Evolutionary conservation across 1,284 basidiomycete species (phyloP).

Genomic region (Ceratobasidium sp.): DNA sequence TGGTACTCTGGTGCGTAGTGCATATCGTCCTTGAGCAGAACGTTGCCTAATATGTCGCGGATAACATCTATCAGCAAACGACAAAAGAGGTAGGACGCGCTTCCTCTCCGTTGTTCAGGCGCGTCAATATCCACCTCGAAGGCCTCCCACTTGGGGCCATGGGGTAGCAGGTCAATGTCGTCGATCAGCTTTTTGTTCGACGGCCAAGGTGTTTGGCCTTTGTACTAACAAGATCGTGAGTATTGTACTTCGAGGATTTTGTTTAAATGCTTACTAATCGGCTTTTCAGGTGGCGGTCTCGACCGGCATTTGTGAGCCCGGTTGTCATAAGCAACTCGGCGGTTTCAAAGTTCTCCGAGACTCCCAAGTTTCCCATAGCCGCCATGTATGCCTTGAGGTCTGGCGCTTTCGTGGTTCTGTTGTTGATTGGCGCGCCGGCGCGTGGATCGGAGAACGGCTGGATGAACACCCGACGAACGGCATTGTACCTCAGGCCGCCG

Average conservation of each 20-base stretch:
- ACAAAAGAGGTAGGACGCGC: neutral
- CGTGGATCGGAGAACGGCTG: neutral
- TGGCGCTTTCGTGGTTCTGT: neutral
- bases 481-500: neutral
- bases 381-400: slow-evolving; percentile 26
- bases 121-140: neutral
- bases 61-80: neutral
- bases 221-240: neutral
- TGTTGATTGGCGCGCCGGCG: slow-evolving; percentile 20
- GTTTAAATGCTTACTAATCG: neutral
- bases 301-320: neutral
- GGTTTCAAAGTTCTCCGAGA: neutral
- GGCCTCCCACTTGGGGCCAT: slow-evolving; percentile 8
- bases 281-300: slow-evolving; percentile 20
- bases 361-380: neutral
- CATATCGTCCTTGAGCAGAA: slow-evolving; percentile 34
- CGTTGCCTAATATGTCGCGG: slow-evolving; percentile 40
- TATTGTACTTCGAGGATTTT: neutral
- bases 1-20: slow-evolving; percentile 30
- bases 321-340: slow-evolving; percentile 28
- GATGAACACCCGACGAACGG: neutral
- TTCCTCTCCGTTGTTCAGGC: neutral
- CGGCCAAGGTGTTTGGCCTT: slow-evolving; percentile 20
- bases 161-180: slow-evolving; percentile 17
- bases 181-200: neutral